Evolutionary conservation across 106 monocot species (phyloP).

Genomic region (Narthecium ossifragum): DNA sequence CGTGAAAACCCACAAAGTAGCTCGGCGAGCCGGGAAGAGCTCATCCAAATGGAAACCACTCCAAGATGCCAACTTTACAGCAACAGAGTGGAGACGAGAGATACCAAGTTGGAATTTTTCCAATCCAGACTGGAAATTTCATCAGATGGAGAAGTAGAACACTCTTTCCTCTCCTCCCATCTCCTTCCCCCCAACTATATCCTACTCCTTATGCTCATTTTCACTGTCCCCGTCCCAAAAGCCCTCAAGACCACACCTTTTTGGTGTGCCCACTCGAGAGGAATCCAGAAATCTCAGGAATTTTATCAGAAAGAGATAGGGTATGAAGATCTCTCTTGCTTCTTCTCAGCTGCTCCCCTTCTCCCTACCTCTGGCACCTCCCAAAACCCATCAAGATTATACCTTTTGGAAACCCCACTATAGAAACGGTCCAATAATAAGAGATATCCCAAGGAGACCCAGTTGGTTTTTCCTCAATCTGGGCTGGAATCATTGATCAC

Average conservation of each 20-base stretch:
- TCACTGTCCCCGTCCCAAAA: conserved; percentile 12
- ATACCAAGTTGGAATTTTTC: neutral
- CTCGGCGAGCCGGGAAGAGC: neutral
- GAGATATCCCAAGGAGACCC: conserved; percentile 15
- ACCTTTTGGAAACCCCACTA: conserved; percentile 15
- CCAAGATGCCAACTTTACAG: neutral
- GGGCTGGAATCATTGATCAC: conserved; percentile 34
- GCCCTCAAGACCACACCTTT: conserved; percentile 32
- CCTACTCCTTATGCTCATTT: conserved; percentile 3
- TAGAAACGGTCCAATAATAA: neutral
- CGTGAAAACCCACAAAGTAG: neutral
- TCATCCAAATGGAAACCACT: neutral
- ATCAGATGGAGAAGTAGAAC: too few relatives aligned
- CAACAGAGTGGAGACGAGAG: too few relatives aligned
- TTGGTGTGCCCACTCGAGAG: conserved; percentile 15
- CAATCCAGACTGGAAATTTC: neutral
- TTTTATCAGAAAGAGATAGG: conserved; percentile 18
- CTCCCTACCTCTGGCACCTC: conserved; percentile 13
- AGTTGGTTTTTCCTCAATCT: conserved; percentile 28
- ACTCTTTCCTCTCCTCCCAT: neutral
- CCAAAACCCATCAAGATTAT: conserved; percentile 25
- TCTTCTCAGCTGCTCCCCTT: conserved; percentile 6
- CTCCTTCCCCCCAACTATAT: neutral
- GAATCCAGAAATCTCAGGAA: conserved; percentile 27
- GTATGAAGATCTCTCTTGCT: neutral